Conservation (phyloP, 495 filamentous ascomycete species). For the Aspergillus sparsus region DNA sequence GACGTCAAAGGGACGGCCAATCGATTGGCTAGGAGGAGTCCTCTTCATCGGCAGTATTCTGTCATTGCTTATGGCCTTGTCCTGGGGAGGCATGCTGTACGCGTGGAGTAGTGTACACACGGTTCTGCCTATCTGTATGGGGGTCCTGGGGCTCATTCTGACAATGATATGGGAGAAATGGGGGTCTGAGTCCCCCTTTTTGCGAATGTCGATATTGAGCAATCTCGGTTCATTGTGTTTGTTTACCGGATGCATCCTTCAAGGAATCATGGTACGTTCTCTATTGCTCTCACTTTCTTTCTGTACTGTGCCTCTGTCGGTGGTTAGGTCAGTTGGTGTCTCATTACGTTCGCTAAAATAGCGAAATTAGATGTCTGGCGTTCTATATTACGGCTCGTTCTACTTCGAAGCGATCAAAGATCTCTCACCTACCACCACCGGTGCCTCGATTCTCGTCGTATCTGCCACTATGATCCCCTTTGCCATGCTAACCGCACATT, state of each 20-base stretch:
- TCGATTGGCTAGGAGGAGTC: background rate
- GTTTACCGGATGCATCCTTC: background rate
- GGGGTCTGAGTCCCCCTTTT: background rate
- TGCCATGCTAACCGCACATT: background rate
- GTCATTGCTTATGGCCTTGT: background rate
- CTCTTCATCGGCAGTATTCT: slow-evolving; percentile 5
- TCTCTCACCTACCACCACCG: background rate
- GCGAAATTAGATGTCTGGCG: background rate
- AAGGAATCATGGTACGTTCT: background rate
- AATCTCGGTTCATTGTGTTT: background rate
- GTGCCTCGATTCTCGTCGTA: slow-evolving; percentile 1
- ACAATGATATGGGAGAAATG: background rate
- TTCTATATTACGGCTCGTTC: slow-evolving; percentile 1
- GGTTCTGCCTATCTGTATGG: background rate
- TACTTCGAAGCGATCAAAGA: slow-evolving; percentile 5
- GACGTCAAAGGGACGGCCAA: background rate
- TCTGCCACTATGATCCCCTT: slow-evolving; percentile 2
- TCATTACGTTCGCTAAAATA: background rate
- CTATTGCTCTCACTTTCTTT: background rate
- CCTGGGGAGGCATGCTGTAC: slow-evolving; percentile 1
- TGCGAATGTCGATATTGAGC: background rate
- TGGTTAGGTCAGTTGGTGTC: too few species aligned
- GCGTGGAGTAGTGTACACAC: background rate
- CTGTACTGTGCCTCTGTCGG: background rate
- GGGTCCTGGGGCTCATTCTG: background rate